A percentile compares a stretch with the other conserved stretches of the same genome.
Evolutionary conservation across 2,329 filamentous ascomycete genomes (phyloP).

Genomic region (Chaetomium globosum): DNA sequence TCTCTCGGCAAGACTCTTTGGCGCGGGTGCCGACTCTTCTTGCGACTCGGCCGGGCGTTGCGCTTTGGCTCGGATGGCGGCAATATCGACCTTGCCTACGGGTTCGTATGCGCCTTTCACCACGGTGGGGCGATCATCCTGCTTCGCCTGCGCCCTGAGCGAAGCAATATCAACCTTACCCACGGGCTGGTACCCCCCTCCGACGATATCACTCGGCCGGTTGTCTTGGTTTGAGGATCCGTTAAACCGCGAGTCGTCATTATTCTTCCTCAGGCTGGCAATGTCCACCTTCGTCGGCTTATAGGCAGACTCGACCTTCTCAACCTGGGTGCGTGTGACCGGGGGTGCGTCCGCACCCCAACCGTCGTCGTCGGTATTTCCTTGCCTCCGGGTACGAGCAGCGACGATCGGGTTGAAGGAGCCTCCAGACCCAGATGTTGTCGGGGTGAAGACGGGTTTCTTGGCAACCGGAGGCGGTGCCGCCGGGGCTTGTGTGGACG

Average conservation of each 20-base stretch:
- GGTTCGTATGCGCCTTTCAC: constrained; percentile 96
- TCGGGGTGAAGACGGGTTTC: constrained; percentile 91
- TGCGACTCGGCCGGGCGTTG: constrained; percentile 60
- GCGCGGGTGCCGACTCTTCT: constrained; percentile 41
- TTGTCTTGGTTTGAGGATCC: constrained; percentile 51
- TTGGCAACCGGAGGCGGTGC: constrained; percentile 75
- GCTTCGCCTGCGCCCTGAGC: constrained; percentile 73
- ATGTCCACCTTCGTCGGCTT: constrained; percentile 96
- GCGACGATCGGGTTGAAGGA: constrained; percentile 70
- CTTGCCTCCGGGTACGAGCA: constrained; percentile 62
- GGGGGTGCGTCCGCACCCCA: constrained; percentile 96
- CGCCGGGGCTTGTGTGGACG: constrained; percentile 54
- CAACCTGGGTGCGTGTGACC: constrained; percentile 79
- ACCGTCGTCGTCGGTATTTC: constrained; percentile 76
- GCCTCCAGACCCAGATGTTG: constrained; percentile 51
- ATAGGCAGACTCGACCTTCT: constrained; percentile 92
- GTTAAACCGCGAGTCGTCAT: constrained; percentile 64
- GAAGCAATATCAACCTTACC: constrained; percentile 98
- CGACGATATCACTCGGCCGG: constrained; percentile 66
- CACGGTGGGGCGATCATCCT: constrained; percentile 77
- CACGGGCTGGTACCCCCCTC: constrained; percentile 86
- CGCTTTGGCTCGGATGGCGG: constrained; percentile 82
- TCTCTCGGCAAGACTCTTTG: constrained; percentile 72
- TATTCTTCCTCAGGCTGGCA: constrained; percentile 76
- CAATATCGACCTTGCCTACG: constrained; percentile 94